These are phyloP conservation scores for Andrographis paniculata DNA, from an alignment of 305 asterid genomes.

Conservation along the genomic window DNA sequence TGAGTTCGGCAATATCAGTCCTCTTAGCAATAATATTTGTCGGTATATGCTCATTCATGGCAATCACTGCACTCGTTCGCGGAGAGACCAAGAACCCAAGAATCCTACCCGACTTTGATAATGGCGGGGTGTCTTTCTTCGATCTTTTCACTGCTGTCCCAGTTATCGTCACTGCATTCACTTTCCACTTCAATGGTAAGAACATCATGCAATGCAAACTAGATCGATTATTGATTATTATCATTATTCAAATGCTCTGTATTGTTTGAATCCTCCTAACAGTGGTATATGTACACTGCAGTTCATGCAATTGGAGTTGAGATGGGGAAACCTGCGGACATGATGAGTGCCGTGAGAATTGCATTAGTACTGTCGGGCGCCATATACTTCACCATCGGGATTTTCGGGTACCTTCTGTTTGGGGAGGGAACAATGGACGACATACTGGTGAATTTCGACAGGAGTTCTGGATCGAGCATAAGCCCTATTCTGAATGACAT, in stretches of 20 bases:
- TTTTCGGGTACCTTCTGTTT: slow-evolving; percentile 86
- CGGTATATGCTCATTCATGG: slow-evolving; percentile 70
- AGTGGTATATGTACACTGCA: slow-evolving; percentile 19
- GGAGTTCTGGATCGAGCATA: slow-evolving; percentile 37
- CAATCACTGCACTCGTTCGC: slow-evolving; percentile 47
- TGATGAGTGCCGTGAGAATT: slow-evolving; percentile 59
- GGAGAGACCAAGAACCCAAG: slow-evolving; percentile 58
- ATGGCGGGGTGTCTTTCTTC: slow-evolving; percentile 65
- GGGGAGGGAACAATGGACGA: slow-evolving; percentile 90
- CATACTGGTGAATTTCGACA: slow-evolving; percentile 78
- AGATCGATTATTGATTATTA: too few species aligned
- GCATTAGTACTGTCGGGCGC: slow-evolving; percentile 62
- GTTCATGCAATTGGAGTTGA: slow-evolving; percentile 90
- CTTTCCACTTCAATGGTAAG: slow-evolving; percentile 87
- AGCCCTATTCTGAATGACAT: slow-evolving; percentile 45
- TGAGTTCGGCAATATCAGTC: slow-evolving; percentile 72
- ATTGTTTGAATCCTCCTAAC: background rate
- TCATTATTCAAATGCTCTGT: background rate
- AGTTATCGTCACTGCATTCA: slow-evolving; percentile 81
- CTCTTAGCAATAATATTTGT: slow-evolving; percentile 74
- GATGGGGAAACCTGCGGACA: slow-evolving; percentile 61
- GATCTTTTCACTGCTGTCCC: slow-evolving; percentile 87
- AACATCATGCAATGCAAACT: too few species aligned
- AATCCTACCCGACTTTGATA: slow-evolving; percentile 46
- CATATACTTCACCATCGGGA: slow-evolving; percentile 62